A percentile compares a stretch with the other conserved stretches of the same genome.
phyloP scores from a whole-genome alignment of 2,329 filamentous ascomycete genomes.

The Diaporthe longicolla region DNA sequence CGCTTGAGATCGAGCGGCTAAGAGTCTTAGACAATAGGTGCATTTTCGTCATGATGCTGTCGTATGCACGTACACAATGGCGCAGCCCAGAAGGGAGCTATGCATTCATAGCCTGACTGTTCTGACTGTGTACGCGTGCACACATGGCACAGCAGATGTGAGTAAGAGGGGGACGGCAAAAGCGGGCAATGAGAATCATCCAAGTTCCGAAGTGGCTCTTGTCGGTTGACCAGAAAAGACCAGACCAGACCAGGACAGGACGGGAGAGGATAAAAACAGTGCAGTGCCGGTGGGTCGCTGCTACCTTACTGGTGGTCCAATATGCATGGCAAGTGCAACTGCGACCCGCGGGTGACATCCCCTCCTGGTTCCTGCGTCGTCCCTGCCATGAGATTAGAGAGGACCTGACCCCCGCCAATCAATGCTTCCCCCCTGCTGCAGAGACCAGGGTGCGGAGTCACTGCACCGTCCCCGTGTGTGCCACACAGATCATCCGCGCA shows the following conservation, averaged over 20 bases:
- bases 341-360: conserved; percentile 22
- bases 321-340: conserved; percentile 7
- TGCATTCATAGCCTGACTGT: not conserved
- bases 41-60: conserved; percentile 6
- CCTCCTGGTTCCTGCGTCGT: conserved; percentile 36
- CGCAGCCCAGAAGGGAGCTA: not conserved
- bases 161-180: conserved; percentile 25
- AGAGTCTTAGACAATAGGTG: not conserved
- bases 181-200: conserved; percentile 21
- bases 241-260: conserved; percentile 9
- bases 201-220: conserved; percentile 12
- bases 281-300: conserved; percentile 12
- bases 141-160: conserved; percentile 23
- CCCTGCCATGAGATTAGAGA: conserved; percentile 38
- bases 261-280: conserved; percentile 8
- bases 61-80: conserved; percentile 4
- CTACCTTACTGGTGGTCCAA: conserved; percentile 12
- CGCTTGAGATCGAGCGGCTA: conserved; percentile 20
- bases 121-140: not conserved
- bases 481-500: conserved; percentile 13
- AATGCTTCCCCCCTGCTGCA: conserved; percentile 29
- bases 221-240: conserved; percentile 6
- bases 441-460: conserved; percentile 13
- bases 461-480: conserved; percentile 10
- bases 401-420: conserved; percentile 35